Conservation (phyloP, 768 basidiomycete genomes). For the Hemileccinum rubropunctum region DNA sequence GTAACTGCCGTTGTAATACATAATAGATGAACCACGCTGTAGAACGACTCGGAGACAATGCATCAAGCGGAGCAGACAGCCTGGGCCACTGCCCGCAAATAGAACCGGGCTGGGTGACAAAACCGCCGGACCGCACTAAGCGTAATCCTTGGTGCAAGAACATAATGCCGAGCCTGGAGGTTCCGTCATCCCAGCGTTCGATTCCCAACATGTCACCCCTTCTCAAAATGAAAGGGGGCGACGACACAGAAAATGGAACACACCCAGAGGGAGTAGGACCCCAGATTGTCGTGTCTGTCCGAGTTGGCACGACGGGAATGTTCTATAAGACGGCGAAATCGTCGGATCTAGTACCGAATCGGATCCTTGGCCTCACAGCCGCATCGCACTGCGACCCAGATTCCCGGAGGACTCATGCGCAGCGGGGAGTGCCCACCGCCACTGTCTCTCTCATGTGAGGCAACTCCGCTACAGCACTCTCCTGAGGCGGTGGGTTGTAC, state of each 20-base stretch:
- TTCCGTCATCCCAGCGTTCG: neutral
- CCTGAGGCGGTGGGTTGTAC: conserved; percentile 10
- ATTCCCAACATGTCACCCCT: neutral
- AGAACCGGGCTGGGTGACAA: conserved; percentile 15
- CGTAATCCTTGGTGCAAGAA: conserved; percentile 5
- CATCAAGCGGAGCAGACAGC: neutral
- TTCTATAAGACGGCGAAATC: conserved; percentile 2
- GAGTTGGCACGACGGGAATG: neutral
- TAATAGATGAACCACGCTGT: conserved; percentile 5
- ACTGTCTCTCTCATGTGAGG: conserved; percentile 8
- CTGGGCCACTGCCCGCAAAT: conserved; percentile 16
- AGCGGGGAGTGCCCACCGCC: conserved; percentile 11
- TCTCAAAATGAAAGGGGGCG: conserved; percentile 3
- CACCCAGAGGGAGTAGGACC: conserved; percentile 5
- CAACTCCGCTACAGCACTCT: conserved; percentile 13
- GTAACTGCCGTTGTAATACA: conserved; percentile 3
- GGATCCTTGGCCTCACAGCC: conserved; percentile 15
- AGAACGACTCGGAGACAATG: neutral
- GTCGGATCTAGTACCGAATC: conserved; percentile 17
- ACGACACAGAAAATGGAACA: conserved; percentile 19
- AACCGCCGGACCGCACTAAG: conserved; percentile 19
- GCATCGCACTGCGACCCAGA: conserved; percentile 11
- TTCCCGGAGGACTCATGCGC: conserved; percentile 15
- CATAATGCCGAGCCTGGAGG: neutral
- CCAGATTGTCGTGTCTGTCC: conserved; percentile 15